Evolutionary conservation across 306 rosid species (phyloP).

Genomic region (Nissolia schottii): DNA sequence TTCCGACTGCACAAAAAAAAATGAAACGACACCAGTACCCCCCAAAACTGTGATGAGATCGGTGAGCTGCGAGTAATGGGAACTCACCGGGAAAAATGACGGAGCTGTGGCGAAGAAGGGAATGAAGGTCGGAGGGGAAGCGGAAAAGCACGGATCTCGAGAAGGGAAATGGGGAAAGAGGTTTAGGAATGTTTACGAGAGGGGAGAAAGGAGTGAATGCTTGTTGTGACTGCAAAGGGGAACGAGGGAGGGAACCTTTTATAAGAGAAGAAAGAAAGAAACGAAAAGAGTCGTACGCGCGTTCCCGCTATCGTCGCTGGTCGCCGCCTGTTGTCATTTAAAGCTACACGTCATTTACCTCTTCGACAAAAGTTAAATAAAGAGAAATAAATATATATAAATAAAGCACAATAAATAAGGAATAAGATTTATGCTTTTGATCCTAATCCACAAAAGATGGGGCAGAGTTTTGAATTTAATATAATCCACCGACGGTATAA

Average conservation of each 20-base stretch:
- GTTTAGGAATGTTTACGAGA: neutral
- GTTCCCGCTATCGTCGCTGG: constrained; percentile 30
- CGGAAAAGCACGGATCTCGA: constrained; percentile 2
- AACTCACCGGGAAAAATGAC: constrained; percentile 33
- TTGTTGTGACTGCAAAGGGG: constrained; percentile 27
- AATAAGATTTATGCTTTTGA: too few species aligned
- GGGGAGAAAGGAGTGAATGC: neutral
- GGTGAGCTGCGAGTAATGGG: neutral
- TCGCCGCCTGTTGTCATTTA: constrained; percentile 2
- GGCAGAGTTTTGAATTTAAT: too few species aligned
- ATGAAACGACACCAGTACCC: too few species aligned
- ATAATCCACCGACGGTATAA: too few species aligned
- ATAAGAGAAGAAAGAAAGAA: neutral
- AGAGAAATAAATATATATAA: neutral
- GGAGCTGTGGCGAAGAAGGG: neutral
- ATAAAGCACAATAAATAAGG: neutral
- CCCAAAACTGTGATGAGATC: neutral
- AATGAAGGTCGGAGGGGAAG: neutral
- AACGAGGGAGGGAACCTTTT: neutral
- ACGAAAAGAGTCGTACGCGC: constrained; percentile 12
- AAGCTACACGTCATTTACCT: neutral
- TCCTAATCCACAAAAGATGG: too few species aligned
- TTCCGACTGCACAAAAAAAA: neutral
- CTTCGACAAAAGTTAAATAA: neutral
- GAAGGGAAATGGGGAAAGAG: neutral